These are phyloP conservation scores for Hirsutella minnesotensis DNA, from an alignment of 2,329 filamentous ascomycete genomes.

Conservation along the genomic window DNA sequence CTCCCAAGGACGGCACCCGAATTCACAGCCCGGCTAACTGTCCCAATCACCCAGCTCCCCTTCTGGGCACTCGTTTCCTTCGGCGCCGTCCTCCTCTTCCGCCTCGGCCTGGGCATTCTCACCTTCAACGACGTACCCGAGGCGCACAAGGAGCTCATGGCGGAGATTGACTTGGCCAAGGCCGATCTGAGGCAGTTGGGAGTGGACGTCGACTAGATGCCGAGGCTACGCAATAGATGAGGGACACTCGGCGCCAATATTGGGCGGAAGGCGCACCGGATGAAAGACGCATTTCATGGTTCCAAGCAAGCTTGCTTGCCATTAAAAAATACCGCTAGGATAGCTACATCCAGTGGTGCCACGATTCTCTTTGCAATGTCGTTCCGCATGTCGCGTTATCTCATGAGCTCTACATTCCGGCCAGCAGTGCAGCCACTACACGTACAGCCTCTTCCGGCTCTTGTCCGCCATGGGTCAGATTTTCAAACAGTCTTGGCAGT, in stretches of 20 bases:
- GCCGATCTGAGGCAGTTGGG: conserved; percentile 61
- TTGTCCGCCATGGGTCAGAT: conserved; percentile 42
- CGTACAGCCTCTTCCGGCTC: conserved; percentile 44
- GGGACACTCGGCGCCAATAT: background rate
- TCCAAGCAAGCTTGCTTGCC: background rate
- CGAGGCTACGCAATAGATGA: background rate
- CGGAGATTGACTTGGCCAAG: conserved; percentile 69
- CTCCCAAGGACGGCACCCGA: no score
- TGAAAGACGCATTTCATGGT: background rate
- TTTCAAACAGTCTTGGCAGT: conserved; percentile 48
- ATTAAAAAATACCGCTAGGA: background rate
- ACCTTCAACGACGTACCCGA: conserved; percentile 94
- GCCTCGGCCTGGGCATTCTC: conserved; percentile 82
- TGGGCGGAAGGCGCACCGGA: background rate
- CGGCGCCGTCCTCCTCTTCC: conserved; percentile 82
- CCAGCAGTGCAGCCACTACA: conserved; percentile 48
- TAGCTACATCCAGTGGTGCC: background rate
- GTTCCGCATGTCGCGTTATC: conserved; percentile 7
- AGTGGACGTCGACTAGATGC: conserved; percentile 59
- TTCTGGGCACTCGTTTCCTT: conserved; percentile 88
- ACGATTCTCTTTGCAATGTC: background rate
- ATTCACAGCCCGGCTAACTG: no score
- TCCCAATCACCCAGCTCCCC: conserved; percentile 51
- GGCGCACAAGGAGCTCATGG: conserved; percentile 80
- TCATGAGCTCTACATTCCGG: conserved; percentile 23